Evolutionary conservation across 805 yeast genomes (phyloP), one percentile per base, ranked within the genome.

Genomic region (Candida railenensis): DNA sequence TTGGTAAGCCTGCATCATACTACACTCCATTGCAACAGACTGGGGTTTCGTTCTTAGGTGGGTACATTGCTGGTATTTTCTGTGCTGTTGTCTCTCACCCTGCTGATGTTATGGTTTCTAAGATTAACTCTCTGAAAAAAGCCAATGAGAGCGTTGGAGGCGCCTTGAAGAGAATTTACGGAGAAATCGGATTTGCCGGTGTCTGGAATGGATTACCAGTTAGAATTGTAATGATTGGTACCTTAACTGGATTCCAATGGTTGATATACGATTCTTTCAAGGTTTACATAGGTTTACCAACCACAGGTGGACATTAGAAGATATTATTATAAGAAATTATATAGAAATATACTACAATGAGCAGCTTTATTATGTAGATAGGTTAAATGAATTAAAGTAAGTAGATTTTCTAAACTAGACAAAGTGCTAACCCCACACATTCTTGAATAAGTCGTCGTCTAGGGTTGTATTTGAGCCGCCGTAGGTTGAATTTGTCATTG

Each of bases 31-130:
- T 83, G 37, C 85, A 85, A 60, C 97, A 94, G 70, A 92, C 97
- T 19, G 96, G 97, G 43, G 96, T 94, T 36, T 89, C 96, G 20
- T 94, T 92, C 73, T 74, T 83, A 41, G 97, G 96, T 67, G 98
- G 99, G 65, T 92, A 92, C 73, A 80, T 92, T 62, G 99, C 98
- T 9, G 99, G 98, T 83, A 84, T 94, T 46, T 81, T 91, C 73
- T 92, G 97, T 76, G 98, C 99, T 5, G 73, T 87, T 44, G 94
- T 91, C 15, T 91, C 97, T 22, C 97, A 94, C 67, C 99, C 99
- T 18, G 98, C 98, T n/a, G 99, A 92, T 68, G 97, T 92, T 30
- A 85, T 94, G 96, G 98, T 92, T 21, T 87, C 96, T 42, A 88
- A 90, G 77, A 82, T 94, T 59, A 91, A 89, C 65, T 77, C 85